Evolutionary conservation across 106 monocot species (phyloP), one percentile per base, ranked within the genome.

Genomic region (Triglochin maritima): DNA sequence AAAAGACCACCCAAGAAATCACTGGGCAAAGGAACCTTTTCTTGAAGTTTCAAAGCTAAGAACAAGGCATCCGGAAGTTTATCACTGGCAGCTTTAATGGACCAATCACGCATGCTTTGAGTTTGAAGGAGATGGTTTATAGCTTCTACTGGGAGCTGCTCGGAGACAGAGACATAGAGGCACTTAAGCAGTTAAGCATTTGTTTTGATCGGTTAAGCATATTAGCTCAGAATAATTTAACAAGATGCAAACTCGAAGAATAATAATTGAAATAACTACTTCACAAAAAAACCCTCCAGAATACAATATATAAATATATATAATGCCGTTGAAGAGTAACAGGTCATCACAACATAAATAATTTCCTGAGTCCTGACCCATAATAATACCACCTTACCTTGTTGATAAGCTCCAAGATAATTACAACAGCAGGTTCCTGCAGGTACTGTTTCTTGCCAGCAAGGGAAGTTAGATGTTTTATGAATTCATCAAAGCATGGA

Each of bases 371-470:
- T 3, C 6, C 10, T 55, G 8, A 13, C 15, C 59, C 3, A 29
- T 17, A 17, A 59, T 6, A 3, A 59, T 4, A 59, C 6, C 3
- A 15, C 16, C 47, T n/a, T 50, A 89, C 89, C 89, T 85, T 81
- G 42, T 81, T 75, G 65, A 67, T 67, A 67, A 90, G 59, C 66
- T 87, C 85, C 66, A 95, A 63, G 46, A 95, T 87, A 2, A 95
- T 44, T 17, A 81, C 71, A 73, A 87, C 74, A 17, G 92, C 77
- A 44, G 98, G 88, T 66, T 98, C 92, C 58, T 80, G 84, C 49
- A 98, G 71, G 70, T 98, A 98, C 2, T 79, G 81, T 56, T 92
- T 98, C 72, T 84, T 98, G 2, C 73, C 73, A 50, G 92, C 92
- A 69, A 98, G 91, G 17, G 74, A 74, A 2, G 77, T 67, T 2